Base-by-base conservation (phyloP, 306 rosid species). In the Fagus crenata region DNA sequence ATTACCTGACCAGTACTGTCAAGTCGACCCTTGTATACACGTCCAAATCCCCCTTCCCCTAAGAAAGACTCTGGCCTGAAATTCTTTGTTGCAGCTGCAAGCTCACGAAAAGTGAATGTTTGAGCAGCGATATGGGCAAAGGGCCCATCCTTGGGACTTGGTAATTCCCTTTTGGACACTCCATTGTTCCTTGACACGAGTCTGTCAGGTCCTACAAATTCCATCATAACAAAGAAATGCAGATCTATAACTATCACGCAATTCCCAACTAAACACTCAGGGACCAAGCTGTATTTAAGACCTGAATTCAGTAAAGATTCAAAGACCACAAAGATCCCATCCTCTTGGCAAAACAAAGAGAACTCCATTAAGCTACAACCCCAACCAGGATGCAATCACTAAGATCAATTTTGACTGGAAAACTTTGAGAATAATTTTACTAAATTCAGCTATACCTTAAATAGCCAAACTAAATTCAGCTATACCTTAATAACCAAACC, bases 21-120 rank as follows among this genome's bases (percentile, higher is more conserved):
- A 0, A 93, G 91, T 35, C 75, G 86, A 53, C 98, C 98, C 86
- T 88, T 93, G 85, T 93, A 93, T 43, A 93, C 98, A 70, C 97
- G 90, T 53, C 98, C 98, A 56, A 93, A 93, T 37, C 98, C 98
- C 75, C 98, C 98, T 87, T 93, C 98, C 76, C 98, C 98, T 22
- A 93, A 67, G 81, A 93, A 93, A 71, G 87, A 89, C 55, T 93
- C 97, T 6, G 93, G 93, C 82, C 84, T 84, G 73, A 93, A 93
- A 75, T 91, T 89, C 83, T 86, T 91, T 9, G 98, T 93, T 46
- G 97, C 97, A 5, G 84, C 80, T 0, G 88, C 93, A 67, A 93
- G 96, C 76, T 93, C 98, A 32, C 98, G 96, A 67, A 91, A 93
- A 61, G 97, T 89, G 80, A 93, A 93, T 33, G 82, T 93, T 77